Percentiles rank a stretch among this genome's conserved stretches.
Conservation (phyloP, 1,139 yeast species). For the Sugiyamaella novakii region DNA sequence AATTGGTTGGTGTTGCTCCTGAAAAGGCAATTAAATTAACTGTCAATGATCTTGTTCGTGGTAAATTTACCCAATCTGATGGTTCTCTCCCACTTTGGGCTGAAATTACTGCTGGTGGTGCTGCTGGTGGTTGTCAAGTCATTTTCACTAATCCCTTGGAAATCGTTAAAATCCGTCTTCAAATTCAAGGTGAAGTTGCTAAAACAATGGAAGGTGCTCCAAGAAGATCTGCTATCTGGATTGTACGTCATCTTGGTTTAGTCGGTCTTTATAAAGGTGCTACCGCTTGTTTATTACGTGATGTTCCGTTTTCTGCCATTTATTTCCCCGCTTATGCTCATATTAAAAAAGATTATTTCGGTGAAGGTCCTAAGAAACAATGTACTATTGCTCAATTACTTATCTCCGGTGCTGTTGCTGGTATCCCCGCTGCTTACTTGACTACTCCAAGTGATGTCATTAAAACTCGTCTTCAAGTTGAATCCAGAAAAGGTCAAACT, state of each 20-base stretch:
- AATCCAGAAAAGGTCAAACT: constrained; percentile 74
- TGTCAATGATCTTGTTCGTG: constrained; percentile 86
- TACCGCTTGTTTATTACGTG: constrained; percentile 86
- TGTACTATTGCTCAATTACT: constrained; percentile 83
- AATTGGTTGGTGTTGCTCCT: constrained; percentile 95
- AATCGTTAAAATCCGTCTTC: constrained; percentile 91
- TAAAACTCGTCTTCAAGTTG: constrained; percentile 92
- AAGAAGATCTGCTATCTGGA: constrained; percentile 63
- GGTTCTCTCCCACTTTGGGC: constrained; percentile 64
- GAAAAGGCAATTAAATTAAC: constrained; percentile 97
- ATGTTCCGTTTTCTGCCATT: constrained; percentile 95
- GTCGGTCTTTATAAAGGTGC: constrained; percentile 92
- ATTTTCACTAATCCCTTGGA: constrained; percentile 95
- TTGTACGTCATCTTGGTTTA: constrained; percentile 77
- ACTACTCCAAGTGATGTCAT: constrained; percentile 97
- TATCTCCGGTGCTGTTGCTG: constrained; percentile 90
- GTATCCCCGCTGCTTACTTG: constrained; percentile 95
- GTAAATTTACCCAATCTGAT: constrained; percentile 59
- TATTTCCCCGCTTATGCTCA: constrained; percentile 98
- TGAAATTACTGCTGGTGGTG: constrained; percentile 86
- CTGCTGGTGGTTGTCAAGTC: constrained; percentile 97
- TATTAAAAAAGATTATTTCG: constrained; percentile 76
- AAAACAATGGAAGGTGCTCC: constrained; percentile 43
- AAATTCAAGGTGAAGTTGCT: constrained; percentile 81
- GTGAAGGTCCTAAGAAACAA: constrained; percentile 71